Evolutionary conservation across 1,284 basidiomycete species (phyloP).

Genomic region (Puccinia hordei): DNA sequence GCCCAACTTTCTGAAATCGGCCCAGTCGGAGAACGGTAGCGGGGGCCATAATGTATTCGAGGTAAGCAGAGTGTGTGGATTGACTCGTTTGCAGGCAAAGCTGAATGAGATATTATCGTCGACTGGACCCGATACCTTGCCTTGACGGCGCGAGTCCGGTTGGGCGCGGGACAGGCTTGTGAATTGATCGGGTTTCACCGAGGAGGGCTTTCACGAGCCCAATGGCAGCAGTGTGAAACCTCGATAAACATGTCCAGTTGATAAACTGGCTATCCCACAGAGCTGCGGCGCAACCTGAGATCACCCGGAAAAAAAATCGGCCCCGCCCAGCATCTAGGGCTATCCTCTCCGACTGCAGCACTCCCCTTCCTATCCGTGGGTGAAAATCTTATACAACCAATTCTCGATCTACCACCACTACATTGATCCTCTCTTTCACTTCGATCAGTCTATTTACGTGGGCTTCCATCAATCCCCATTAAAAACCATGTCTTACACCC

Average conservation of each 20-base stretch:
- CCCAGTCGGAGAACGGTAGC: constrained; percentile 6
- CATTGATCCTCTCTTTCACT: neutral
- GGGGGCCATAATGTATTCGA: neutral
- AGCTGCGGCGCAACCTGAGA: neutral
- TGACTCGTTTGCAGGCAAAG: neutral
- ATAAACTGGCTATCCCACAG: neutral
- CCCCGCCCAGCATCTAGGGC: neutral
- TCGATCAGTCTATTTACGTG: neutral
- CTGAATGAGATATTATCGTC: too few relatives aligned
- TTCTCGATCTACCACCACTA: neutral
- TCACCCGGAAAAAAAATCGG: neutral
- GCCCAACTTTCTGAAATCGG: constrained; percentile 1
- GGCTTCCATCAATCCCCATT: neutral
- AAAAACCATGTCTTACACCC: constrained; percentile 39
- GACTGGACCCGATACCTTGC: neutral
- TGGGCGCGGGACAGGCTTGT: too few relatives aligned
- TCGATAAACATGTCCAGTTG: neutral
- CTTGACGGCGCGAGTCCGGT: neutral
- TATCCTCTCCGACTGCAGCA: neutral
- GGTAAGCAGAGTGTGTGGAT: neutral
- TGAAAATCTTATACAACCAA: neutral
- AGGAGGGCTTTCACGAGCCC: too few relatives aligned
- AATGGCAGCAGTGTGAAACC: too few relatives aligned
- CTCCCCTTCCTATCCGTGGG: neutral
- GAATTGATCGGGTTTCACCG: too few relatives aligned